A percentile compares a stretch with the other conserved stretches of the same genome.
Conservation (phyloP, 2,329 filamentous ascomycete genomes). For the Aspergillus brasiliensis region DNA sequence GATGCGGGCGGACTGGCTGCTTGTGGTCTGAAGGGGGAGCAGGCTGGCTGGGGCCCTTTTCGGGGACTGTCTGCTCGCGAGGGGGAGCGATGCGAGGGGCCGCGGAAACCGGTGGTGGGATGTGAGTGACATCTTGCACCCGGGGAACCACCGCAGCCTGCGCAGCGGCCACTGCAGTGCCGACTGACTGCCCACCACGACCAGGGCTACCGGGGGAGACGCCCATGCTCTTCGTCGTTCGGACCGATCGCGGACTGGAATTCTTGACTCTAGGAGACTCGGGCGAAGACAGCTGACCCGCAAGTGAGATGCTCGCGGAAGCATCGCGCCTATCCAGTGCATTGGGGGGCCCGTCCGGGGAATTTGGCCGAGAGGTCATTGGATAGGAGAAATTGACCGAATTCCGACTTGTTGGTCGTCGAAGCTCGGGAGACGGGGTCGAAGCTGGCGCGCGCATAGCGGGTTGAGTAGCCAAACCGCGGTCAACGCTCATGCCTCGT, state of each 20-base stretch:
- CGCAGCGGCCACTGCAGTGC: constrained; percentile 35
- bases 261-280: constrained; percentile 29
- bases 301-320: constrained; percentile 17
- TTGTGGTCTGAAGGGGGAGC: constrained; percentile 2
- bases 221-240: constrained; percentile 27
- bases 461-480: constrained; percentile 18
- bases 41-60: not conserved
- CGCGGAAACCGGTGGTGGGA: not conserved
- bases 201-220: constrained; percentile 27
- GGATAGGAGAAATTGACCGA: constrained; percentile 55
- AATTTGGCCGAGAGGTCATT: constrained; percentile 44
- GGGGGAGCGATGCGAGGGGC: not conserved
- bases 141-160: constrained; percentile 27
- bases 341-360: constrained; percentile 32
- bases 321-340: constrained; percentile 19
- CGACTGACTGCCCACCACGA: constrained; percentile 28
- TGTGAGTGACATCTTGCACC: constrained; percentile 6
- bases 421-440: constrained; percentile 38
- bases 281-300: constrained; percentile 25
- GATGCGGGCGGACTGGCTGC: not conserved
- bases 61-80: not conserved
- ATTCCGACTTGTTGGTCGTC: constrained; percentile 43
- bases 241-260: constrained; percentile 13
- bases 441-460: constrained; percentile 21
- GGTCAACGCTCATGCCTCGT: constrained; percentile 46